A percentile compares a stretch with the other conserved stretches of the same genome.
Evolutionary conservation across 1,139 yeast species (phyloP).

Genomic region (Candida glucosophila): DNA sequence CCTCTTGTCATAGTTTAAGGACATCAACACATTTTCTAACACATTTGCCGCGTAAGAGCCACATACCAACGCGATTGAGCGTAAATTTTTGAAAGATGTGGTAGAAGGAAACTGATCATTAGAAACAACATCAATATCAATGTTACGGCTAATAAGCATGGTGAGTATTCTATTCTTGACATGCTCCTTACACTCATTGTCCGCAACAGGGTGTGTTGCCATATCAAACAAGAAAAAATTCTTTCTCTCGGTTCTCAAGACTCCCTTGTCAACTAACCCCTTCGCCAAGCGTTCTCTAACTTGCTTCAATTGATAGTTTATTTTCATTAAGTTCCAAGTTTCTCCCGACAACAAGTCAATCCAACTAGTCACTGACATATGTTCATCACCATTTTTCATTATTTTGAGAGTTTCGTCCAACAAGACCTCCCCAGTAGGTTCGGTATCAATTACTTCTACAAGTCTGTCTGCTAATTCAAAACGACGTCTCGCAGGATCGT

Average conservation of each 20-base stretch:
- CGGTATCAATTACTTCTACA: slow-evolving; percentile 77
- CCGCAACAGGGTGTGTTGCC: slow-evolving; percentile 98
- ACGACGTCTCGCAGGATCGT: slow-evolving; percentile 89
- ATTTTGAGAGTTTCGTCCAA: slow-evolving; percentile 87
- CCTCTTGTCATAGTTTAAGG: slow-evolving; percentile 78
- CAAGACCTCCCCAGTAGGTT: slow-evolving; percentile 89
- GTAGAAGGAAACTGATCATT: slow-evolving; percentile 61
- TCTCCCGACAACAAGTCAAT: slow-evolving; percentile 90
- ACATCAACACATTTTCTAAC: slow-evolving; percentile 76
- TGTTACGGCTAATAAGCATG: slow-evolving; percentile 63
- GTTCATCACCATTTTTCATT: slow-evolving; percentile 78
- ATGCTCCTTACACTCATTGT: slow-evolving; percentile 70
- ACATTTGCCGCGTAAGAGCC: slow-evolving; percentile 96
- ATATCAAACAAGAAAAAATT: slow-evolving; percentile 91
- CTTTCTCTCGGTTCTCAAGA: slow-evolving; percentile 88
- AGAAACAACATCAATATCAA: slow-evolving; percentile 39
- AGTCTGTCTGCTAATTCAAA: slow-evolving; percentile 81
- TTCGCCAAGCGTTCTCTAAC: slow-evolving; percentile 95
- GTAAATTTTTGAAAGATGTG: slow-evolving; percentile 60
- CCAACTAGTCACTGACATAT: slow-evolving; percentile 84
- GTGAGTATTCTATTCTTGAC: slow-evolving; percentile 66
- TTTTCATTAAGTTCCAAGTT: slow-evolving; percentile 95
- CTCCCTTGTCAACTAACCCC: slow-evolving; percentile 97
- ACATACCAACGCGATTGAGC: slow-evolving; percentile 76
- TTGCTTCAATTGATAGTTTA: slow-evolving; percentile 90